Base-by-base conservation (phyloP, 1,139 yeast species). In the Meyerozyma guilliermondii region DNA sequence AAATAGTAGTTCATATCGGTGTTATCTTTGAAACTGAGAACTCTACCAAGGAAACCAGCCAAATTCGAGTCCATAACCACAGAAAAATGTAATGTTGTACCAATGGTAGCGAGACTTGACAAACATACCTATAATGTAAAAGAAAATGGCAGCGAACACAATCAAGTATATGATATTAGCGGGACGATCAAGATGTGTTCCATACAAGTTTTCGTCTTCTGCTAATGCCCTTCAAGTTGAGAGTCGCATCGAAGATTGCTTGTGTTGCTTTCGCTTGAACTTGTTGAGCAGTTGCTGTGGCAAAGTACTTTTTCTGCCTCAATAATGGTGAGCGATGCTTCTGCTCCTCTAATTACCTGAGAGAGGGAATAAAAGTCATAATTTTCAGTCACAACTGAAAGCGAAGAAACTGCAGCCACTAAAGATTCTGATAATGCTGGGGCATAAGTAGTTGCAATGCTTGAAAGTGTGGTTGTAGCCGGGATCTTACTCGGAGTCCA, bases 1-100 rank as follows among this genome's bases (percentile, higher is more conserved):
- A 87, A 61, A 58, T 71, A 89, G 39, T 67, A 67, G 46, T 74
- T 59, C 41, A 65, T 49, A 39, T 64, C 58, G n/a, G 65, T 58
- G 47, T 76, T 62, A 46, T 67, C 65, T 4, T 75, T 60, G 40
- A 77, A 60, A 9, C 80, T 62, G 27, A 65, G 46, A 2, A 64
- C 60, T 46, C 96, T 66, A 5, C 87, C 89, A 37, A 78, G 60
- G 54, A 84, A 88, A 2, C 96, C 96, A 5, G 78, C n/a, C 60
- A 39, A 82, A 68, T 60, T 88, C 96, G 38, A 86, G 66, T 0
- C 74, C 73, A 31, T 71, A 63, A 1, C 91, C 91, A 49, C 79
- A 66, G 43, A 74, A 62, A 64, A 84, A 83, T 2, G 87, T 71
- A 4, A 71, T 60, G 38, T 82, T 76, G 58, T 80, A 82, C 95